Base-by-base conservation (phyloP, 345 rosid species). In the Hypericum androsaemum region DNA sequence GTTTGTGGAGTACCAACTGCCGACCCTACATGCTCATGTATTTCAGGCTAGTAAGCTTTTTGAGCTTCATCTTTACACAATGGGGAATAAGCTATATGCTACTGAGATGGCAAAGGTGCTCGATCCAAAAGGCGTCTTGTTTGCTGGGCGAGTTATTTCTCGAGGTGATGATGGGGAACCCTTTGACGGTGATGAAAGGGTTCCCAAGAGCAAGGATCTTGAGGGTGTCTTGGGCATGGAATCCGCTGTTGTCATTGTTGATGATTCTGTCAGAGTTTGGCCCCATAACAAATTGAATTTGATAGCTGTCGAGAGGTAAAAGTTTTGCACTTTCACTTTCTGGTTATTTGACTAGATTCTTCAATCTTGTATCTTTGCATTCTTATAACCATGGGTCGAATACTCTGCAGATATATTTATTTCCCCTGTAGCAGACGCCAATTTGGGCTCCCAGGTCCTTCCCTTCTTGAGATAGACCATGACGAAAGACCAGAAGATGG, bases 221-320 rank as follows among this genome's bases (percentile, higher is more conserved):
- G 99, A 92, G 74, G 99, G 99, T 43, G 99, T 92, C 57, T 53
- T 92, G 72, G 99, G 99, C 44, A 83, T 92, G 99, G 97, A 92
- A 67, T 92, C 99, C 5, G 76, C 80, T 67, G 99, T 92, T 14
- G 90, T 92, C 43, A 88, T 92, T 58, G 76, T 92, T 59, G 99
- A 92, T 11, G 99, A 92, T 72, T 92, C 99, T 51, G 83, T 88
- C 47, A 81, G 95, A 64, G 97, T 92, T 37, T 92, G 99, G 99
- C 99, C 99, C 35, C 95, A 72, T 68, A 78, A 88, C 77, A 88
- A 80, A 70, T 65, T 83, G 74, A 92, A 92, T 69, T 69, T 92
- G 59, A 92, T 92, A 56, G 94, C 73, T 62, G 99, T 92, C 50
- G 99, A 92, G 75, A 85, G 99, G 99, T 75, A 73, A 59, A 52